These are phyloP conservation scores for Abortiporus biennis DNA, from an alignment of 1,284 basidiomycete species.

Conservation along the genomic window DNA sequence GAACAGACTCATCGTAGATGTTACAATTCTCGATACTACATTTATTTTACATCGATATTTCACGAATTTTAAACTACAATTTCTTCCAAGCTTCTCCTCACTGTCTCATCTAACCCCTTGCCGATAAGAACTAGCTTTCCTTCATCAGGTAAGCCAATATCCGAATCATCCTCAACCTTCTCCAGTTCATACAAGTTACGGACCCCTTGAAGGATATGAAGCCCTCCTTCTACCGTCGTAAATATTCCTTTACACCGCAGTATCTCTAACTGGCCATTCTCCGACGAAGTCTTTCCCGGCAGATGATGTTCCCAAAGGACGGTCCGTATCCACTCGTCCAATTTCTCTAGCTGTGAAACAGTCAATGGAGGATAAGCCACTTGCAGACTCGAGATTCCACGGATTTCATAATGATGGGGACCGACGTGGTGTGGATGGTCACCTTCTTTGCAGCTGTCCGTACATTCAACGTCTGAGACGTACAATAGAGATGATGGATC, in stretches of 20 bases:
- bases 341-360: constrained; percentile 32
- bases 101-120: constrained; percentile 55
- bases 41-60: too few relatives aligned
- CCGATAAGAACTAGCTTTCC: constrained; percentile 90
- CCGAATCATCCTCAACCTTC: constrained; percentile 30
- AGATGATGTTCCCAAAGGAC: constrained; percentile 72
- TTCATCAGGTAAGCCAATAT: constrained; percentile 41
- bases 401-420: constrained; percentile 54
- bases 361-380: constrained; percentile 58
- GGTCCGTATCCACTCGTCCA: constrained; percentile 76
- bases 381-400: constrained; percentile 69
- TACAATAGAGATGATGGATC: constrained; percentile 13
- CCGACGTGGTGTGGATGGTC: constrained; percentile 20
- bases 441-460: constrained; percentile 29
- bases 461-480: background rate
- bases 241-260: constrained; percentile 84
- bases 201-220: constrained; percentile 82
- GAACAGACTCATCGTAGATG: too few relatives aligned
- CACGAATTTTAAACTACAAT: background rate
- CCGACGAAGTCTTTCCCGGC: constrained; percentile 20
- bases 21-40: too few relatives aligned
- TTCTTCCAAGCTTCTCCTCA: constrained; percentile 45
- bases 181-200: constrained; percentile 79
- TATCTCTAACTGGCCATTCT: constrained; percentile 54
- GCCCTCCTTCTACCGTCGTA: constrained; percentile 41